Base-by-base conservation (phyloP, 2,329 filamentous ascomycete species). In the Reticulascus tulasneorum region DNA sequence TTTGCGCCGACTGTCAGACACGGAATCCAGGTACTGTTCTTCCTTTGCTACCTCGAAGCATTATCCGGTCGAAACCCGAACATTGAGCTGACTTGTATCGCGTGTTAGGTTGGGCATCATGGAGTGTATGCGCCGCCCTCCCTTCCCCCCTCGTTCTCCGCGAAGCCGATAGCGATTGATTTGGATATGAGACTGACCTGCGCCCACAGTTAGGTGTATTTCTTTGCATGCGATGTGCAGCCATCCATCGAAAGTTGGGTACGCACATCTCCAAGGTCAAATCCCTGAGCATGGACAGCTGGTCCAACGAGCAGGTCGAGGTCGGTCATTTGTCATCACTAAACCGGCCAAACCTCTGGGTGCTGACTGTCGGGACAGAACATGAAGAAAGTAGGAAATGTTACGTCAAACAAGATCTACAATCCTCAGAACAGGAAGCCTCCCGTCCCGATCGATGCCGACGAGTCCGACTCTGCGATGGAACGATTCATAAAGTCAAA, bases 211-310 rank as follows among this genome's bases (percentile, higher is more conserved):
- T 98, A 64, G 93, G 93, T 42, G 80, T 97, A 47, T 98, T 98
- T 60, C 73, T 98, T 33, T 98, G 93, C 67, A 94, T 98, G 86
- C 87, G 93, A 59, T 98, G 93, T 71, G 93, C 90, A 35, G 79
- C 89, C 36, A 77, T 97, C 55, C 93, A 98, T 69, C 86, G 93
- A 56, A 97, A 97, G 66, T 73, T 98, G 54, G 93, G 93, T 44
- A 97, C 93, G 25, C 93, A 98, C 63, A 88, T 98, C 46, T 96
- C 90, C 48, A 98, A 98, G 63, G 89, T 98, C 69, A 98, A 98
- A 65, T 97, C 90, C 23, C 65, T 98, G 66, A 97, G 86, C 62
- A 97, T 98, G 90, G 93, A 98, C 64, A 93, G 84, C 49, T 98
- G 93, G 93, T 82, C 86, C 31, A 83, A 84, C 54, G 93, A 97